Percentiles rank a stretch among this genome's conserved stretches.
These are phyloP conservation scores for Alternaria arborescens DNA, from an alignment of 2,329 filamentous ascomycete genomes.

Conservation along the genomic window DNA sequence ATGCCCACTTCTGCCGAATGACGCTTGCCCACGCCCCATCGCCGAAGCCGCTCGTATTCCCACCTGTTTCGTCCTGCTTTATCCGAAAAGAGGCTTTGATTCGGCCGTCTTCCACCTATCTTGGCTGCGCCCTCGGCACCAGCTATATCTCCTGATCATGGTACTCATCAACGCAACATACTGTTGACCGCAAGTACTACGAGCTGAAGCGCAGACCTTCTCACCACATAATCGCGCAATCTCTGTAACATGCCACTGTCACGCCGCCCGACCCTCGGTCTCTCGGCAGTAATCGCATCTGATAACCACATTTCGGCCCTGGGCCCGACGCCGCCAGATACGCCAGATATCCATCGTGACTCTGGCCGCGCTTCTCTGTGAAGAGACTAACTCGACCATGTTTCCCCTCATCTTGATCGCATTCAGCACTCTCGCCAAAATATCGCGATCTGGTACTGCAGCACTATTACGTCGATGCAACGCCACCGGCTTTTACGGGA, in stretches of 20 bases:
- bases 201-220: background rate
- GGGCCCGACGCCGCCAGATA: background rate
- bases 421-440: background rate
- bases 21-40: conserved; percentile 10
- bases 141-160: conserved; percentile 7
- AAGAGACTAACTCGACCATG: background rate
- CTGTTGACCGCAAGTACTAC: background rate
- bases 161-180: background rate
- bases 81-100: conserved; percentile 6
- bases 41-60: conserved; percentile 12
- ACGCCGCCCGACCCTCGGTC: conserved; percentile 7
- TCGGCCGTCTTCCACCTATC: background rate
- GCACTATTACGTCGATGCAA: conserved; percentile 14
- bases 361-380: background rate
- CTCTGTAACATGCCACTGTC: conserved; percentile 7
- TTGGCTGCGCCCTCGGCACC: background rate
- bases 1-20: conserved; percentile 15
- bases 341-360: background rate
- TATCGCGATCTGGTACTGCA: background rate
- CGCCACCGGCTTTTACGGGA: conserved; percentile 5
- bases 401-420: conserved; percentile 9
- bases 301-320: conserved; percentile 13
- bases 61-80: conserved; percentile 13
- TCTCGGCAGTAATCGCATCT: conserved; percentile 17
- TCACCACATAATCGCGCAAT: conserved; percentile 15